A percentile compares a stretch with the other conserved stretches of the same genome.
Evolutionary conservation across 2,329 filamentous ascomycete genomes (phyloP).

Genomic region (Akanthomyces uredinophilus): DNA sequence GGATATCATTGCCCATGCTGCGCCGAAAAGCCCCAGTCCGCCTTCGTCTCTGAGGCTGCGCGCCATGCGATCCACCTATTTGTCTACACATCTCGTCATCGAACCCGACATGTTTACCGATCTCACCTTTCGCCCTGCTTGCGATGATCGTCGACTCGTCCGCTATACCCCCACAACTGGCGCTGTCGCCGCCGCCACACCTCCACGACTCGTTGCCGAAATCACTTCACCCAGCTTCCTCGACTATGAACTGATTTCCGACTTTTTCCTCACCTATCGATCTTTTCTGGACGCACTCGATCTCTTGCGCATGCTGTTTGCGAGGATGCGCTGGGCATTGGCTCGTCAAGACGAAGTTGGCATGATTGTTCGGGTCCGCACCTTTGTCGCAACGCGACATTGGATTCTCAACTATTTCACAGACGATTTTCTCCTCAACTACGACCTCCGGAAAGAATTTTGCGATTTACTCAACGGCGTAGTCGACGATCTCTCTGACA

Average conservation of each 20-base stretch:
- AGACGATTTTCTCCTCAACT: conserved; percentile 83
- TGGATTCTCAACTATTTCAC: conserved; percentile 98
- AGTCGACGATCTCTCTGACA: conserved; percentile 48
- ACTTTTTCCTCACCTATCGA: conserved; percentile 95
- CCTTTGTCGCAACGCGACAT: conserved; percentile 90
- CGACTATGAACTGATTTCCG: conserved; percentile 93
- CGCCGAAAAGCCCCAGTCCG: conserved; percentile 23
- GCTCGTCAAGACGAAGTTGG: conserved; percentile 75
- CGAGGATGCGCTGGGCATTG: conserved; percentile 82
- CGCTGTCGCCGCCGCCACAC: conserved; percentile 82
- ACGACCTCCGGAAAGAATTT: conserved; percentile 68
- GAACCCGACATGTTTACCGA: conserved; percentile 77
- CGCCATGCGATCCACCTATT: conserved; percentile 40
- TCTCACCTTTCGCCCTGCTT: conserved; percentile 71
- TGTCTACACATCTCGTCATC: conserved; percentile 48
- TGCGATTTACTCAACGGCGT: conserved; percentile 74
- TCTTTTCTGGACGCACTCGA: conserved; percentile 74
- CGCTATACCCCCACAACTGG: conserved; percentile 68
- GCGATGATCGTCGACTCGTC: conserved; percentile 75
- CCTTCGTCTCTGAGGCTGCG: conserved; percentile 37
- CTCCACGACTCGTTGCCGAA: conserved; percentile 85
- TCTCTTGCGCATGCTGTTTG: conserved; percentile 76
- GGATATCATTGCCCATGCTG: conserved; percentile 25
- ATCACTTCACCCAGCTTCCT: conserved; percentile 95
- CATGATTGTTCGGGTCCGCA: conserved; percentile 89